Evolutionary conservation across 352 stramenopile genomes (phyloP).

Genomic region (Phytophthora multivora): DNA sequence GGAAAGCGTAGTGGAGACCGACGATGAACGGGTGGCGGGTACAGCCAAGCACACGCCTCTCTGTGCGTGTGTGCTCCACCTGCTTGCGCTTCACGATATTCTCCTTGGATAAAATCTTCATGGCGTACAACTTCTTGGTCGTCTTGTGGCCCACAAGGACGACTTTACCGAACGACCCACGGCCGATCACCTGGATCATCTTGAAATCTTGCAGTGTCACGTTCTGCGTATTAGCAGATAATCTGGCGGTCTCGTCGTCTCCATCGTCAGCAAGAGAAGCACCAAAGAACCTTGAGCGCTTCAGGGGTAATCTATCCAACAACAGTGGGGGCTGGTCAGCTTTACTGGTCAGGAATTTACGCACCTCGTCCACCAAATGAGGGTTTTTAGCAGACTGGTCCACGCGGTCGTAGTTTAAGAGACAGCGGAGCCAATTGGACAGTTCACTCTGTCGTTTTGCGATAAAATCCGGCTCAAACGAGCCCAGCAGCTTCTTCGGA

Average conservation of each 20-base stretch:
- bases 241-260: slow-evolving; percentile 41
- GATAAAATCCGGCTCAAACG: slow-evolving; percentile 84
- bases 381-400: slow-evolving; percentile 78
- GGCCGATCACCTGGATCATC: slow-evolving; percentile 91
- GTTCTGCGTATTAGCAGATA: slow-evolving; percentile 41
- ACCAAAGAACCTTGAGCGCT: slow-evolving; percentile 73
- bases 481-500: slow-evolving; percentile 85
- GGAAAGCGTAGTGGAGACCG: slow-evolving; percentile 86
- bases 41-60: slow-evolving; percentile 83
- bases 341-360: slow-evolving; percentile 82
- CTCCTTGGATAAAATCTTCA: slow-evolving; percentile 93
- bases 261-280: slow-evolving; percentile 61
- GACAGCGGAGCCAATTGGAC: slow-evolving; percentile 64
- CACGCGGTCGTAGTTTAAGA: slow-evolving; percentile 77
- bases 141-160: slow-evolving; percentile 85
- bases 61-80: slow-evolving; percentile 88
- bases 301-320: slow-evolving; percentile 65
- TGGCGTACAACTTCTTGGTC: slow-evolving; percentile 90
- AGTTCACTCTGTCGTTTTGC: slow-evolving; percentile 73
- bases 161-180: slow-evolving; percentile 93
- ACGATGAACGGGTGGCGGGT: slow-evolving; percentile 91
- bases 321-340: slow-evolving; percentile 82
- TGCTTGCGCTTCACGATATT: slow-evolving; percentile 91
- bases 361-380: slow-evolving; percentile 76
- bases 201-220: slow-evolving; percentile 76